Evolutionary conservation across 257 asterid genomes (phyloP), one percentile per base, ranked within the genome.

Genomic region (Scutellaria baicalensis): DNA sequence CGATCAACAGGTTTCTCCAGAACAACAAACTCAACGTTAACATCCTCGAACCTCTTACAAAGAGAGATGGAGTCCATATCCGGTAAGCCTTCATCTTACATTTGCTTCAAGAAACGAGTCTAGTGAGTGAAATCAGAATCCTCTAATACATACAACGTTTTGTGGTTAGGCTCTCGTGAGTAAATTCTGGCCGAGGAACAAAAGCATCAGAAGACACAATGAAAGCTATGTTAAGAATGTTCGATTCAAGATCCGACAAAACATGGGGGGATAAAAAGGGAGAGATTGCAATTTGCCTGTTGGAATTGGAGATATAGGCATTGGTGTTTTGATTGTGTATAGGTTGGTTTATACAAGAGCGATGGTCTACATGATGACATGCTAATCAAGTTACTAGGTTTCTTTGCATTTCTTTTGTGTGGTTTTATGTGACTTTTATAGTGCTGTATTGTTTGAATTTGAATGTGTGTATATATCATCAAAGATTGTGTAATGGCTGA

Each of bases 1-100:
- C 69, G 18, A 23, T 75, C 43, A 7, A 56, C 84, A 93, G 98
- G 70, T 84, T 60, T 78, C 91, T 93, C 33, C 87, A 88, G 59
- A 84, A 87, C 78, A 93, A 93, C 85, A 79, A 80, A 38, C 79
- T 93, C 49, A 75, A 58, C 2, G 82, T 83, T 1, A 77, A 68
- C 71, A 45, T 84, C 21, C 93, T 95, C 1, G 80, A 57, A 23
- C 74, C 89, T n/a, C 70, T 92, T 11, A 57, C 45, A 35, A 78
- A 75, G 68, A 84, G 75, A 55, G 71, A 45, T 6, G 83, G 82
- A 49, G 51, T 82, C 60, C 76, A 43, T n/a, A 68, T 88, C 35
- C 69, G 73, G 96, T 92, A 71, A 78, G 78, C 71, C 54, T 54
- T 49, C 1, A 33, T 55, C 47, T 39, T 55, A 55, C 33, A 51